A percentile compares a stretch with the other conserved stretches of the same genome.
These are phyloP conservation scores for Trichosporon sp. DNA, from an alignment of 1,284 basidiomycete genomes.

Conservation along the genomic window DNA sequence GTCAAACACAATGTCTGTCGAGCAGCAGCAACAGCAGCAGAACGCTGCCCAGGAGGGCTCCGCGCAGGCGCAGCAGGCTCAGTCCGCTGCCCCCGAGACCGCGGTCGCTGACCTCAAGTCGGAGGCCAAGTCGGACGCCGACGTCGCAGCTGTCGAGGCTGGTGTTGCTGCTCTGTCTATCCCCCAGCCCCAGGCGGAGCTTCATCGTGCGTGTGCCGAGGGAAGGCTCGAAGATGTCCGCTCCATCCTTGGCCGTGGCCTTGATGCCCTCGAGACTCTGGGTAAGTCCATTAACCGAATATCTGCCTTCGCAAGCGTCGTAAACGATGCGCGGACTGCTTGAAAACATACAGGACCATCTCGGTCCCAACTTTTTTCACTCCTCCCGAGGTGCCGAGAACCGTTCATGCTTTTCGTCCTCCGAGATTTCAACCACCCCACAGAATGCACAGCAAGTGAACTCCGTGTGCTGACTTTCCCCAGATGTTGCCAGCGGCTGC, in stretches of 20 bases:
- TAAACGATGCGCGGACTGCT: background rate
- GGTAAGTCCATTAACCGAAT: conserved; percentile 42
- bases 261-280: conserved; percentile 48
- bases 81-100: conserved; percentile 7
- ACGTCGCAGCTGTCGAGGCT: conserved; percentile 24
- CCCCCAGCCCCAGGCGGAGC: conserved; percentile 33
- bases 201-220: conserved; percentile 50
- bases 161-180: conserved; percentile 29
- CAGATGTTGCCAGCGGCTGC: conserved; percentile 52
- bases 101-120: conserved; percentile 12
- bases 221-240: conserved; percentile 50
- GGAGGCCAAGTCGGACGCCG: conserved; percentile 16
- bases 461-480: conserved; percentile 14
- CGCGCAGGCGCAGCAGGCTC: conserved; percentile 17
- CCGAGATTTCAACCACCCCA: background rate
- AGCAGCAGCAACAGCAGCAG: conserved; percentile 23
- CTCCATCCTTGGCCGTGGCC: conserved; percentile 42
- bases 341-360: background rate
- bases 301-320: background rate
- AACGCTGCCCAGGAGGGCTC: conserved; percentile 6
- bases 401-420: background rate
- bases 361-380: conserved; percentile 19
- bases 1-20: conserved; percentile 16
- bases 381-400: background rate
- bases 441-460: background rate